Evolutionary conservation across 2,329 filamentous ascomycete species (phyloP), one percentile per base, ranked within the genome.

Genomic region (Hypomyces perniciosus): DNA sequence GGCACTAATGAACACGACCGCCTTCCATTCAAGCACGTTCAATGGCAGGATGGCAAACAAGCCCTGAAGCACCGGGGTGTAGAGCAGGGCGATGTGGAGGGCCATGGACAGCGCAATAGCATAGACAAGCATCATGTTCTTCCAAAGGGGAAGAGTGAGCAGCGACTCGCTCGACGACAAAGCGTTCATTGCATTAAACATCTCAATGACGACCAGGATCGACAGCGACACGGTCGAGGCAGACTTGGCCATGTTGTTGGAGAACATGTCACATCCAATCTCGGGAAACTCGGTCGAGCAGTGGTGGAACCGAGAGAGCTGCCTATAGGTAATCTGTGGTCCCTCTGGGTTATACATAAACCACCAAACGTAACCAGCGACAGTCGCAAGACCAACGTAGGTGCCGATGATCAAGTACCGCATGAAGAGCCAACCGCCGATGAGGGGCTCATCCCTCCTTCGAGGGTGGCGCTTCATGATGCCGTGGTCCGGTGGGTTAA

Each of bases 311-410:
- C 95, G 87, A 27, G 86, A 77, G 59, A 99, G 77, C 67, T 99
- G 89, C 68, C 80, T 86, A 74, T 97, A 96, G 56, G 77, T 84
- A 70, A 99, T 95, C 68, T 95, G 88, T 27, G 93, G 93, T 1
- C 93, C 93, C 59, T 85, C 83, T 7, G 84, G 73, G 74, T 97
- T 92, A 77, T 87, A 96, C 86, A 99, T 91, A 77, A 97, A 99
- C 89, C 90, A 99, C 93, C 93, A 99, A n/a, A 90, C 92, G 66
- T 99, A 99, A 42, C 95, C 93, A 64, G 86, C 90, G 20, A 99
- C 95, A 4, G 93, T 99, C 48, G 93, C 93, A 38, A 90, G 77
- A 65, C 93, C 93, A 52, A 99, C 93, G 58, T 99, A 99, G 7
- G 84, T 90, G 55, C 93, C 93, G 61, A 99, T 93, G 45, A 97